Conservation (phyloP, 352 stramenopile genomes). For the Thalassiosira hispida region DNA sequence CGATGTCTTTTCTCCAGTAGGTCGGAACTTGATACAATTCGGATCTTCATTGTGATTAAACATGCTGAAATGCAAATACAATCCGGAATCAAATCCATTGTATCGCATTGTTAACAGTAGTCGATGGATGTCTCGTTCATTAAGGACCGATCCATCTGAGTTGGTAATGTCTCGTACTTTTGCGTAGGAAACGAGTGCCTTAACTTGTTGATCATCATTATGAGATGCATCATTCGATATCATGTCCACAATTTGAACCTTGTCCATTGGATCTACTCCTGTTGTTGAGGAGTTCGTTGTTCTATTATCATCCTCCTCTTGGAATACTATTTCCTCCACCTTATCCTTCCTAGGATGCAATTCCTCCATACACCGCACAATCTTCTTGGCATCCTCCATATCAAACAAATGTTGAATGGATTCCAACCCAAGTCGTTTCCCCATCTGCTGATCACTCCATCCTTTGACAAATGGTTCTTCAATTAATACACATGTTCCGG, state of each 20-base stretch:
- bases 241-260: conserved; percentile 58
- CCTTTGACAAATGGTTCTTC: conserved; percentile 88
- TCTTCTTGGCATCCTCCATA: conserved; percentile 80
- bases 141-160: conserved; percentile 52
- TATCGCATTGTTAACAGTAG: conserved; percentile 91
- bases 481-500: conserved; percentile 90
- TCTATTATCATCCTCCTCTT: not conserved
- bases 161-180: conserved; percentile 27
- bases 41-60: conserved; percentile 94
- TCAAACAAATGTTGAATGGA: conserved; percentile 89
- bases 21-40: conserved; percentile 93
- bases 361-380: conserved; percentile 87
- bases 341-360: conserved; percentile 87
- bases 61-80: conserved; percentile 93
- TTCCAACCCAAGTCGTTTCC: conserved; percentile 88
- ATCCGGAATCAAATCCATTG: conserved; percentile 92
- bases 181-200: conserved; percentile 42
- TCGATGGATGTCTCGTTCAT: conserved; percentile 87
- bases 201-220: not conserved
- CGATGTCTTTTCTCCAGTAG: conserved; percentile 26
- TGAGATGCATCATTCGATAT: conserved; percentile 30
- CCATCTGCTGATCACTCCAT: conserved; percentile 90
- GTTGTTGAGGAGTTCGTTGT: not conserved
- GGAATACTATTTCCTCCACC: no score
- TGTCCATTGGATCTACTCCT: conserved; percentile 22